These are phyloP conservation scores for Mycosphaerella sp. DNA, from an alignment of 2,329 filamentous ascomycete species.

Conservation along the genomic window DNA sequence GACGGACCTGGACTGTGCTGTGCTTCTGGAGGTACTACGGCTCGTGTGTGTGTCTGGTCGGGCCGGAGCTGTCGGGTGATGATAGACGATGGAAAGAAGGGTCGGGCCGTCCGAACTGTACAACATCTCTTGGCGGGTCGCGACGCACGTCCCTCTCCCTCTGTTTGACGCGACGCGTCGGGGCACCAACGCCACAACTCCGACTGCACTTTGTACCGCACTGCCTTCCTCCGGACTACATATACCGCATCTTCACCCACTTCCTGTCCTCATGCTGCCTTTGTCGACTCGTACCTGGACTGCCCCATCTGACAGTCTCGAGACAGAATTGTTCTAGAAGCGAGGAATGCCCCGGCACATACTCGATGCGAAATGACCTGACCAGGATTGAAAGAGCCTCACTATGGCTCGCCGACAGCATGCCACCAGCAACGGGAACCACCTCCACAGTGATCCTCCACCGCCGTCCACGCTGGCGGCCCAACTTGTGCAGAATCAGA, in stretches of 20 bases:
- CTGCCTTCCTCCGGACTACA: not conserved
- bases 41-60: too few relatives aligned
- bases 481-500: slow-evolving; percentile 73
- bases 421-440: slow-evolving; percentile 8
- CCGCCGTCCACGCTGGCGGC: slow-evolving; percentile 78
- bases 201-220: not conserved
- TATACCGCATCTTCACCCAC: not conserved
- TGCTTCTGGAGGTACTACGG: too few relatives aligned
- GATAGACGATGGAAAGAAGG: not conserved
- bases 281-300: not conserved
- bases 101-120: too few relatives aligned
- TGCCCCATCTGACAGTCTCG: not conserved
- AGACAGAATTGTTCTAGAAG: not conserved
- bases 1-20: not conserved
- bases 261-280: not conserved
- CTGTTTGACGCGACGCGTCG: slow-evolving; percentile 1
- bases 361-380: slow-evolving; percentile 2
- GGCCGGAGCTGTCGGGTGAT: not conserved
- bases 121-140: not conserved
- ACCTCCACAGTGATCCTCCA: slow-evolving; percentile 32
- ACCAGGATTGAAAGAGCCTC: slow-evolving; percentile 3
- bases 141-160: not conserved
- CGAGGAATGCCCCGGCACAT: not conserved
- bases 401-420: slow-evolving; percentile 37
- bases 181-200: not conserved